Base-by-base conservation (phyloP, 75 land plant genomes). In the Isoetes taiwanensis region DNA sequence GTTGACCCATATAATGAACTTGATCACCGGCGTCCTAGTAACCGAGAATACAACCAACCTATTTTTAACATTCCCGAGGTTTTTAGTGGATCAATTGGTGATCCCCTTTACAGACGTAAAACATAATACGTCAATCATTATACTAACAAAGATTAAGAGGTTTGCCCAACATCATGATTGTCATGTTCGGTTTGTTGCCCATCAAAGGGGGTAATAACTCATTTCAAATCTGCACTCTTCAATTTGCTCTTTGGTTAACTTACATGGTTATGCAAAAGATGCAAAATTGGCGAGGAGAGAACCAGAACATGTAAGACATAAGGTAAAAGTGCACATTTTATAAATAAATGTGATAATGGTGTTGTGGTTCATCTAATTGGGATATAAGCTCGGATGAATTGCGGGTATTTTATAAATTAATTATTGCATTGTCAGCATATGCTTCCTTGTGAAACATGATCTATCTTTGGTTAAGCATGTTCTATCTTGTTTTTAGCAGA, bases 151-250 rank as follows among this genome's bases (percentile, higher is more conserved):
- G 50, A 46, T 46, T 8, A 46, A 46, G 25, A 19, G 50, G 5
- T 46, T 46, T 16, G 50, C 50, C 4, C 50, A 46, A 46, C 50
- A 46, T 23, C 50, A 46, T 46, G 50, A 46, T n/a, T 46, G 50
- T 16, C 50, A 46, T 23, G 50, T 46, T 16, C 23, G 50, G 50
- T 46, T 46, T n/a, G 50, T 46, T n/a, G 50, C 50, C 23, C 50
- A 46, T 46, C 50, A 19, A n/a, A 46, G 50, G 25, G n/a, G n/a
- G n/a, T n/a, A n/a, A n/a, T n/a, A n/a, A n/a, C n/a, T n/a, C n/a
- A n/a, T n/a, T n/a, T n/a, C 50, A 46, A 46, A 23, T 46, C n/a
- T n/a, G n/a, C n/a, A n/a, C n/a, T n/a, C n/a, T n/a, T n/a, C n/a
- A 46, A 46, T 6, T 46, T 46, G n/a, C n/a, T n/a, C n/a, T n/a